These are phyloP conservation scores for Cucumis melo DNA, from an alignment of 306 rosid species.

Conservation along the genomic window DNA sequence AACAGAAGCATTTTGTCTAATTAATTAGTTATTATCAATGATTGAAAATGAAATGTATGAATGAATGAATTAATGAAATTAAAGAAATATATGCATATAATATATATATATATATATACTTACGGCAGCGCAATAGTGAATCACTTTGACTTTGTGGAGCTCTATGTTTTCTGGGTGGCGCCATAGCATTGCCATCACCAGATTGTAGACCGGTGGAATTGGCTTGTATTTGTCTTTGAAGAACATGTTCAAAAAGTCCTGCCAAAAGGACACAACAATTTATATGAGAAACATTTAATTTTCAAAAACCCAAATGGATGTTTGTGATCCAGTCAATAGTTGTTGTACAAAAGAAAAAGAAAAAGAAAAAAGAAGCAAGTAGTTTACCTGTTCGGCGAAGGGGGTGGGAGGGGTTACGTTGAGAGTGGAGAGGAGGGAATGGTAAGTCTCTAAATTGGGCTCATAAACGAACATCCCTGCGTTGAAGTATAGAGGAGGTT, in stretches of 20 bases:
- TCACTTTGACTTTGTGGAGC: conserved; percentile 51
- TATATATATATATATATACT: conserved; percentile 7
- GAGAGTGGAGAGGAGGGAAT: conserved; percentile 30
- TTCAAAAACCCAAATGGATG: too few relatives aligned
- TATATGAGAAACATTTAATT: too few relatives aligned
- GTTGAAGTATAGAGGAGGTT: conserved; percentile 68
- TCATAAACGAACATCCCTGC: conserved; percentile 72
- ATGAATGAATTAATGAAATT: too few relatives aligned
- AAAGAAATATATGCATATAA: too few relatives aligned
- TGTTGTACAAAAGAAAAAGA: too few relatives aligned
- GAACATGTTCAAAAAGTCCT: conserved; percentile 65
- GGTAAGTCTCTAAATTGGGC: conserved; percentile 35
- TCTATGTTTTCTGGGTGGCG: conserved; percentile 66
- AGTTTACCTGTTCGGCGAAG: conserved; percentile 43
- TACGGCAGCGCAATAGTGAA: conserved; percentile 71
- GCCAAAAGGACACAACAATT: neutral
- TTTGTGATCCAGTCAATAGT: too few relatives aligned
- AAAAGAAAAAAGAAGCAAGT: too few relatives aligned
- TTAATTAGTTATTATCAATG: too few relatives aligned
- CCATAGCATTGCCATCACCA: conserved; percentile 72
- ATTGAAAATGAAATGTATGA: too few relatives aligned
- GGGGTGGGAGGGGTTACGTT: conserved; percentile 36
- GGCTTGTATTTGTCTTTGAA: conserved; percentile 47
- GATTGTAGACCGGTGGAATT: conserved; percentile 47
- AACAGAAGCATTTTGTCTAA: too few relatives aligned